Conservation (phyloP, 2,329 filamentous ascomycete genomes). For the Karstenula rhodostoma region DNA sequence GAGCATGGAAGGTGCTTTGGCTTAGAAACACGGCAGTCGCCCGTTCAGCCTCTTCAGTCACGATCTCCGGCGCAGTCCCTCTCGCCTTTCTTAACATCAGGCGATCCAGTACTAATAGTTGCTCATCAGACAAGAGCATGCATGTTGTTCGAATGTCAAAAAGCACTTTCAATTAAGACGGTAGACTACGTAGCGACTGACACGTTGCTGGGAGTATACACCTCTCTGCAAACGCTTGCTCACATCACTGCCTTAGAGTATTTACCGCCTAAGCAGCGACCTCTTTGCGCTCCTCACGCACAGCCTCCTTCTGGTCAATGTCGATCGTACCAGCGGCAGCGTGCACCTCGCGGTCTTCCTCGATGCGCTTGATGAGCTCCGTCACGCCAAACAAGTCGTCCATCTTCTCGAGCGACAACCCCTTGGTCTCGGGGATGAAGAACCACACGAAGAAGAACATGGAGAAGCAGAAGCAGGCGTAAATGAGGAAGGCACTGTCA, state of each 20-base stretch:
- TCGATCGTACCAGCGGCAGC: constrained; percentile 32
- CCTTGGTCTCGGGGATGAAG: constrained; percentile 77
- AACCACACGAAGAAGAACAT: constrained; percentile 74
- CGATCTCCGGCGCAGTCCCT: not conserved
- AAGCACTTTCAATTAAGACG: not conserved
- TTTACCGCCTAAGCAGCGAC: constrained; percentile 17
- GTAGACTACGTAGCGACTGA: constrained; percentile 1
- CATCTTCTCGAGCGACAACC: constrained; percentile 69
- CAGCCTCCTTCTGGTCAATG: constrained; percentile 40
- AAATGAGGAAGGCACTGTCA: constrained; percentile 73
- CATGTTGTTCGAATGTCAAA: not conserved
- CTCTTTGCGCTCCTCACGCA: constrained; percentile 39
- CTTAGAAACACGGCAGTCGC: not conserved
- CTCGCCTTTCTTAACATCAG: no score
- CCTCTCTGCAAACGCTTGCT: not conserved
- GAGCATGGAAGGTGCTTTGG: not conserved
- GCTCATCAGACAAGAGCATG: not conserved
- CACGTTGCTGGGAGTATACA: not conserved
- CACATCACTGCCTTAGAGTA: not conserved
- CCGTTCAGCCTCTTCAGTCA: not conserved
- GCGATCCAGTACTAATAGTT: not conserved
- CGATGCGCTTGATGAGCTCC: constrained; percentile 52
- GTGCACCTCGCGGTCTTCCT: constrained; percentile 42
- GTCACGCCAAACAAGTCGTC: constrained; percentile 71
- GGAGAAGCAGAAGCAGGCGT: constrained; percentile 69